Percentiles rank a stretch among this genome's conserved stretches.
Evolutionary conservation across 768 basidiomycete genomes (phyloP).

Genomic region (Tylopilus sp.): DNA sequence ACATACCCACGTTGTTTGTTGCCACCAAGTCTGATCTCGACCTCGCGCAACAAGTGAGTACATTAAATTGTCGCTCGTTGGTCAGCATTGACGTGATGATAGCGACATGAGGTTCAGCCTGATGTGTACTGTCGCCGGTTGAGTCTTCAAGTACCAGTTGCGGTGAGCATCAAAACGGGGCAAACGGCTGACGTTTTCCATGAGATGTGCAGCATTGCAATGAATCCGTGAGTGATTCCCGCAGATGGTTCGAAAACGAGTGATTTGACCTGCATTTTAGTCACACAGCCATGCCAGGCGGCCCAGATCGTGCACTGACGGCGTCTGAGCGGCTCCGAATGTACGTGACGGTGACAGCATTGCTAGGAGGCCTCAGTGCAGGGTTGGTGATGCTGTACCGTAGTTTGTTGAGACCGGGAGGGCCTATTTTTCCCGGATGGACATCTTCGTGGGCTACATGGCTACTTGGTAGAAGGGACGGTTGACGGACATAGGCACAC

Average conservation of each 20-base stretch:
- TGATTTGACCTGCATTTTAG: conserved; percentile 33
- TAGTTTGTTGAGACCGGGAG: conserved; percentile 62
- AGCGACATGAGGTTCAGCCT: conserved; percentile 96
- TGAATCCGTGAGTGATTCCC: conserved; percentile 70
- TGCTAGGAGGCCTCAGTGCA: conserved; percentile 73
- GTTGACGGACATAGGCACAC: conserved; percentile 11
- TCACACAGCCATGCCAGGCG: conserved; percentile 71
- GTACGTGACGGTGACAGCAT: conserved; percentile 69
- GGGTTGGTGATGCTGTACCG: conserved; percentile 68
- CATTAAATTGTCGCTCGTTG: neutral
- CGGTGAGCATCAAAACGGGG: conserved; percentile 85
- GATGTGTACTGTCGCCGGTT: conserved; percentile 93
- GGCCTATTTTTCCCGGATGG: conserved; percentile 49
- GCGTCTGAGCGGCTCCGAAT: conserved; percentile 63
- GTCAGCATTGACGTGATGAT: conserved; percentile 11
- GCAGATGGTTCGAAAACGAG: neutral
- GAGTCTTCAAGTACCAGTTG: conserved; percentile 88
- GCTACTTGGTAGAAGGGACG: conserved; percentile 54
- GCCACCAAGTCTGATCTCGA: conserved; percentile 99
- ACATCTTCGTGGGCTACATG: conserved; percentile 61
- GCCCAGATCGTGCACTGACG: conserved; percentile 74
- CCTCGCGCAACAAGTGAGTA: conserved; percentile 82
- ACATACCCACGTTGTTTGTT: conserved; percentile 93
- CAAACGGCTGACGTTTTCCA: conserved; percentile 88
- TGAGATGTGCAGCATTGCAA: conserved; percentile 76